Evolutionary conservation across 805 yeast species (phyloP).

Genomic region (Barnettozyma wickerhamii): DNA sequence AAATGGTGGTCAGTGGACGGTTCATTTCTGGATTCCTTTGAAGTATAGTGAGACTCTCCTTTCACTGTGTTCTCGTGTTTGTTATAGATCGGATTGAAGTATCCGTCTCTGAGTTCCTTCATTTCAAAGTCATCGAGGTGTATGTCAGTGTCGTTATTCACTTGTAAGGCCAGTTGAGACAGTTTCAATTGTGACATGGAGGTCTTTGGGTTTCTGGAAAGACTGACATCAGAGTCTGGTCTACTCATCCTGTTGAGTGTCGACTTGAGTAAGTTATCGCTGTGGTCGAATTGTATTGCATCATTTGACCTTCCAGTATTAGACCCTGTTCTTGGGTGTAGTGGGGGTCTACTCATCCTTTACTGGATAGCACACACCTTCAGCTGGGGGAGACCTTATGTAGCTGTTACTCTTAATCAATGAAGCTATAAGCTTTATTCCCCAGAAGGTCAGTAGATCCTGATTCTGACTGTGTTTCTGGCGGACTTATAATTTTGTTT

Average conservation of each 20-base stretch:
- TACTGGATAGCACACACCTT: no score
- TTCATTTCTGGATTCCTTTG: no score
- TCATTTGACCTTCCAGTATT: background rate
- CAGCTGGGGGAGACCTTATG: no score
- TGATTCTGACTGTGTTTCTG: no score
- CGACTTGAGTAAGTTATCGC: conserved; percentile 1
- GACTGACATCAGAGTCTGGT: background rate
- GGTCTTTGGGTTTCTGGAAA: conserved; percentile 22
- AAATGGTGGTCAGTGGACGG: no score
- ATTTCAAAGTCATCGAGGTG: conserved; percentile 31
- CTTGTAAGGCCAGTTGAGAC: conserved; percentile 21
- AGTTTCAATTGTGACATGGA: conserved; percentile 34
- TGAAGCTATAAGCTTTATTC: no score
- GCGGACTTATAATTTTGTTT: no score
- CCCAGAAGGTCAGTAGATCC: no score
- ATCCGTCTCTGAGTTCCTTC: conserved; percentile 46
- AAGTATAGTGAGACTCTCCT: no score
- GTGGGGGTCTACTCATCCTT: background rate
- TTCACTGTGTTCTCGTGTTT: conserved; percentile 24
- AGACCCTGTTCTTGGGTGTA: background rate
- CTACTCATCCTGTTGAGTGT: background rate
- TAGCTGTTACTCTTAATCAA: no score
- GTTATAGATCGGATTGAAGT: conserved; percentile 41
- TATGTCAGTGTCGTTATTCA: conserved; percentile 12
- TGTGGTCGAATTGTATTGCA: background rate